Conservation (phyloP, 345 rosid genomes). For the Cardamine occulta region DNA sequence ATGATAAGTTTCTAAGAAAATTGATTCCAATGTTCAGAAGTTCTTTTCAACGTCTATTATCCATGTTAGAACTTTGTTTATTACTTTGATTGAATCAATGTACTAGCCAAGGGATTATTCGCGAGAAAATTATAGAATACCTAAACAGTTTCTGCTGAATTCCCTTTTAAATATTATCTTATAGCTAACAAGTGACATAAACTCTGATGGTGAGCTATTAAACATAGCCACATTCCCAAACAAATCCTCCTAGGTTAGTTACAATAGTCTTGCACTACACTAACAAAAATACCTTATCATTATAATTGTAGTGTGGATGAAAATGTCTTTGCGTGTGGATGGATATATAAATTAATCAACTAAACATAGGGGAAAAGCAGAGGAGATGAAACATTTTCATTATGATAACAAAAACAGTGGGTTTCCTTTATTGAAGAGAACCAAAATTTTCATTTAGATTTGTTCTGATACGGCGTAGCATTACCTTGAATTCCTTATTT, state of each 20-base stretch:
- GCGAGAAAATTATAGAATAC: neutral
- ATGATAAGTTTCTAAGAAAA: neutral
- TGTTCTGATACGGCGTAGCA: neutral
- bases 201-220: neutral
- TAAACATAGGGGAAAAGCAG: neutral
- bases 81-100: neutral
- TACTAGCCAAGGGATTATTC: neutral
- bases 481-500: slow-evolving; percentile 95
- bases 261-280: slow-evolving; percentile 10
- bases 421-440: neutral
- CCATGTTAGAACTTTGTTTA: neutral
- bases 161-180: neutral
- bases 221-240: slow-evolving; percentile 3
- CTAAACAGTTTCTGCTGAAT: neutral
- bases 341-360: neutral
- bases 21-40: neutral
- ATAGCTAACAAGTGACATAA: slow-evolving; percentile 4
- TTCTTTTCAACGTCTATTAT: neutral
- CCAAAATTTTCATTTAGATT: neutral
- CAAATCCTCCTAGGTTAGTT: neutral
- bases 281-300: slow-evolving; percentile 1
- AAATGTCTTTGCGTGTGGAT: neutral
- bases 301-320: neutral
- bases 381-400: neutral
- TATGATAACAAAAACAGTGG: slow-evolving; percentile 8